Percentiles rank a stretch among this genome's conserved stretches.
Conservation (phyloP, 2,329 filamentous ascomycete genomes). For the Eurotiales sp. region DNA sequence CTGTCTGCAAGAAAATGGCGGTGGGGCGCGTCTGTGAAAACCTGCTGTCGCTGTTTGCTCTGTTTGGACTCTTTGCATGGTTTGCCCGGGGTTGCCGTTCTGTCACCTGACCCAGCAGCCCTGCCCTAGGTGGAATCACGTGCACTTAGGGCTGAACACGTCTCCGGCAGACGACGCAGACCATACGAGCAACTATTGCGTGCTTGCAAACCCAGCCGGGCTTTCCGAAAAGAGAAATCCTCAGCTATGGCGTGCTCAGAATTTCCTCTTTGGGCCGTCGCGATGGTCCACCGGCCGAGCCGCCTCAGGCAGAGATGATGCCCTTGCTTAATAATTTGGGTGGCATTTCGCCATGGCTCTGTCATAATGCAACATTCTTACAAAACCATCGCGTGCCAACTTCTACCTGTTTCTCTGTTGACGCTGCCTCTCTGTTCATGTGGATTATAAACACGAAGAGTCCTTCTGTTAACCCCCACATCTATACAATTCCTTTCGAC, state of each 20-base stretch:
- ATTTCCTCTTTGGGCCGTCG: constrained; percentile 9
- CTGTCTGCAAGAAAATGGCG: too few relatives aligned
- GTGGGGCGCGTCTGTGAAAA: too few relatives aligned
- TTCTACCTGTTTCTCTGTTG: not conserved
- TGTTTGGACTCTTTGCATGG: too few relatives aligned
- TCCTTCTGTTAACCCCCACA: too few relatives aligned
- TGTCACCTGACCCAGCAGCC: not conserved
- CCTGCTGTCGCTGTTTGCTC: constrained; percentile 5
- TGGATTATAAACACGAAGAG: too few relatives aligned
- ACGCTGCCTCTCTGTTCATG: too few relatives aligned
- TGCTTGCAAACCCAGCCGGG: constrained; percentile 27
- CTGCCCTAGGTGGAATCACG: constrained; percentile 3
- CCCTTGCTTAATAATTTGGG: constrained; percentile 10
- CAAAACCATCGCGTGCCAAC: not conserved
- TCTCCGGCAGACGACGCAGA: constrained; percentile 20
- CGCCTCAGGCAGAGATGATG: constrained; percentile 11
- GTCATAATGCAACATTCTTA: not conserved
- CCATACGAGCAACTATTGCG: constrained; percentile 35
- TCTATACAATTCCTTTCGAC: not conserved
- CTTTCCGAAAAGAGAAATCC: constrained; percentile 24
- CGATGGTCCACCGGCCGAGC: constrained; percentile 2
- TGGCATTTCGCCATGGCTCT: constrained; percentile 1
- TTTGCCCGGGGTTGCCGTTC: too few relatives aligned
- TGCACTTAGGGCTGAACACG: constrained; percentile 9
- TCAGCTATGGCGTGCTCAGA: constrained; percentile 15